Evolutionary conservation across 208 protist genomes (phyloP), one percentile per base, ranked within the genome.

Genomic region (Angomonas ambiguus): DNA sequence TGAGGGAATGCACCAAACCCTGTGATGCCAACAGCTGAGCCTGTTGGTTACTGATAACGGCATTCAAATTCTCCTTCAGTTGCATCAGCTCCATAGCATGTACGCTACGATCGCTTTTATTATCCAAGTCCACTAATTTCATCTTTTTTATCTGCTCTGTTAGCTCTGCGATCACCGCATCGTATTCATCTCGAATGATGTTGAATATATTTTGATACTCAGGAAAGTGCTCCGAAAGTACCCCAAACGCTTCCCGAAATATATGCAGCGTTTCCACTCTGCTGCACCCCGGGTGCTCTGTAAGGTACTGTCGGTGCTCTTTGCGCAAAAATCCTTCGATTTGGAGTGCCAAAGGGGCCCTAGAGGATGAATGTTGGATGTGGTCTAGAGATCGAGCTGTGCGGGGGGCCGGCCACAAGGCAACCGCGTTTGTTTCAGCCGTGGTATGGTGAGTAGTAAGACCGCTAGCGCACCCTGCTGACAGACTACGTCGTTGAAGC

Each of bases 121-220:
- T 89, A 67, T 93, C 87, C 10, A 91, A 74, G 27, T 94, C 77
- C 27, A 80, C 57, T 11, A 77, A 60, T 18, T 78, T 60, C 66
- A 93, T 79, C 32, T 67, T 69, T 58, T 76, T 79, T 22, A 87
- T 69, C 48, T 84, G 76, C 35, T 78, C 60, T 0, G 67, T 62
- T 51, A 88, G 68, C 49, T 96, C 83, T 8, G 65, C 51, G 28
- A 92, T 68, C 0, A 79, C 77, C n/a, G 79, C 79, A 35, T 96
- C 87, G 75, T 96, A 96, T 67, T 91, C 87, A 60, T 91, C 84
- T 10, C 79, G 79, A 57, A 93, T 94, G 41, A 92, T 59, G 61
- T 73, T 79, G 48, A 96, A 76, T 20, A 94, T 69, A 35, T 69
- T 72, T 28, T 58, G 74, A 72, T 92, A 96, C 67, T 96, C 85